Conservation (phyloP, 2,329 filamentous ascomycete genomes). For the Fusarium secorum region DNA sequence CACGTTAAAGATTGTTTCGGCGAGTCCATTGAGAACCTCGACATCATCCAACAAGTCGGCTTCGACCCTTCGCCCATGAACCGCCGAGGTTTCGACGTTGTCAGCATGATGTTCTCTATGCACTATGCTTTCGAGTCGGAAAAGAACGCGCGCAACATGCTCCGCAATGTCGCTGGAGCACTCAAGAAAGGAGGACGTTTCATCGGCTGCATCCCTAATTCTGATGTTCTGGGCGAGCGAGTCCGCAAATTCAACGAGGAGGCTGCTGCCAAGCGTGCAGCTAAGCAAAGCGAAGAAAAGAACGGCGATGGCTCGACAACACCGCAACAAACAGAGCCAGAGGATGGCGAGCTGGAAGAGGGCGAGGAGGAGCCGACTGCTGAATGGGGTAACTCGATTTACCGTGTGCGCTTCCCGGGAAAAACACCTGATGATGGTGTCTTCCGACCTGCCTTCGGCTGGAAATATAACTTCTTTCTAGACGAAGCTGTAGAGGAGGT, state of each 20-base stretch:
- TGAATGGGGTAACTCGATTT: slow-evolving; percentile 93
- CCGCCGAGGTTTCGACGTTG: slow-evolving; percentile 89
- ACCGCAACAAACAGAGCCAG: slow-evolving; percentile 42
- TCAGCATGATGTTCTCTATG: slow-evolving; percentile 99
- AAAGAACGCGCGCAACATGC: slow-evolving; percentile 87
- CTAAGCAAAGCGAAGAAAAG: slow-evolving; percentile 31
- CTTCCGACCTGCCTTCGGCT: slow-evolving; percentile 93
- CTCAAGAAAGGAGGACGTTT: slow-evolving; percentile 95
- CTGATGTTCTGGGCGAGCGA: slow-evolving; percentile 81
- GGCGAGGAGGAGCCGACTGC: slow-evolving; percentile 70
- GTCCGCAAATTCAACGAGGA: slow-evolving; percentile 79
- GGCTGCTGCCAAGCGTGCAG: slow-evolving; percentile 47
- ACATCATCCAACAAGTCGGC: slow-evolving; percentile 84
- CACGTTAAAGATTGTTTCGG: slow-evolving; percentile 92
- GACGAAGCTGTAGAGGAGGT: slow-evolving; percentile 96
- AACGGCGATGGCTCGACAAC: slow-evolving; percentile 36
- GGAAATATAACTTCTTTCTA: slow-evolving; percentile 98
- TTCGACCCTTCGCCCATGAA: slow-evolving; percentile 80
- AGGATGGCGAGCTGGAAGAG: slow-evolving; percentile 63
- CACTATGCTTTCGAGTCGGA: slow-evolving; percentile 98
- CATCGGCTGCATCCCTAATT: slow-evolving; percentile 96
- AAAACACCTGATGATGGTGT: slow-evolving; percentile 84
- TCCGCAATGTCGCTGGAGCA: slow-evolving; percentile 87
- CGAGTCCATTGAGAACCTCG: slow-evolving; percentile 80
- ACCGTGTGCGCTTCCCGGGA: slow-evolving; percentile 86